These are phyloP conservation scores for Dunaliella sp. DNA, from an alignment of 139 green algal genomes.

Conservation along the genomic window DNA sequence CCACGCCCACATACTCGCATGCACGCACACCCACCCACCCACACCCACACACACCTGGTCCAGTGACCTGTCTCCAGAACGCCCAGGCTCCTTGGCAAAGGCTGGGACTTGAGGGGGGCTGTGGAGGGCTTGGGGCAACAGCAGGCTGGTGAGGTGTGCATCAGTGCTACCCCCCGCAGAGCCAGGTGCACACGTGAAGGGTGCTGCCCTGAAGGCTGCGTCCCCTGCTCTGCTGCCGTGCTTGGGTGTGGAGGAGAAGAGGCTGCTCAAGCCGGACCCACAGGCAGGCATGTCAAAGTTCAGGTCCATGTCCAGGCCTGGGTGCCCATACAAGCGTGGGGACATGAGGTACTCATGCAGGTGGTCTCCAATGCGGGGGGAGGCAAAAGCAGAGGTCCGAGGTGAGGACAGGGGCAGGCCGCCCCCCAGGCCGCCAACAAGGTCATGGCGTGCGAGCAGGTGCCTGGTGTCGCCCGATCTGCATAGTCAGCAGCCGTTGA, in stretches of 20 bases:
- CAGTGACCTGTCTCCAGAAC: neutral
- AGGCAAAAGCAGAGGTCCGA: neutral
- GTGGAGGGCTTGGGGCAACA: neutral
- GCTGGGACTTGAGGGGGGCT: neutral
- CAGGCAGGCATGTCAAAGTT: neutral
- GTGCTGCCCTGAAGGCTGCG: neutral
- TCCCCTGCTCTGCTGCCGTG: neutral
- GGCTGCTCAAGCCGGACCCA: neutral
- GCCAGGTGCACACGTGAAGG: neutral
- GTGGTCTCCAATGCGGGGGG: neutral
- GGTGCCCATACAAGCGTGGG: neutral
- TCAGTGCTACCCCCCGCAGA: neutral
- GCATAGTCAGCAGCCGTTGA: too few relatives aligned
- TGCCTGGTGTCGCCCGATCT: too few relatives aligned
- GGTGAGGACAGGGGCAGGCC: neutral
- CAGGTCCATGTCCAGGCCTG: neutral
- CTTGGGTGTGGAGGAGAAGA: neutral
- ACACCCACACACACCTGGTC: too few relatives aligned
- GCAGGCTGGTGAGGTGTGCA: neutral
- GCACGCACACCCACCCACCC: too few relatives aligned
- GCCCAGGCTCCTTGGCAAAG: neutral
- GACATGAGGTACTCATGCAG: neutral
- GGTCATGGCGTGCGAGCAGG: neutral
- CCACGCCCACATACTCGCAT: too few relatives aligned
- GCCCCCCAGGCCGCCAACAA: neutral